Base-by-base conservation (phyloP, 768 basidiomycete species). In the Lactarius tabidus region DNA sequence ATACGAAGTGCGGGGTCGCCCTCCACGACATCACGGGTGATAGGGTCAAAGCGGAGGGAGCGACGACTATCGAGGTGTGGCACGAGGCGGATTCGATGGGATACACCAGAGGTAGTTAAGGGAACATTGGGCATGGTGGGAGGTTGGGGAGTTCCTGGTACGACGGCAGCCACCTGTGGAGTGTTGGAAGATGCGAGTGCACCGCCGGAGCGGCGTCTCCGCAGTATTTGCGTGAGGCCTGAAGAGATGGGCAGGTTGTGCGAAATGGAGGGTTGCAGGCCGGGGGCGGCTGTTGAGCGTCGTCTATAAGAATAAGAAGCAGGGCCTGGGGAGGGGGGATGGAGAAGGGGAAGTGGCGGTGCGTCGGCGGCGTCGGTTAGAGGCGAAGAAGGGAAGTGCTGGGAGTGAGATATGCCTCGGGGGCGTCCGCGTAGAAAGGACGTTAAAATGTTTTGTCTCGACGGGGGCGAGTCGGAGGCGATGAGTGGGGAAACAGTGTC, bases 21-120 rank as follows among this genome's bases (percentile, higher is more conserved):
- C 62, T 88, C 82, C 55, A 79, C 79, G 71, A 97, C 82, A 75
- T 97, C 94, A 33, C 95, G 87, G 51, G 84, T 80, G 80, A 98
- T 93, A 68, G 95, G 88, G 59, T 98, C 95, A 78, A 98, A 98
- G 67, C 88, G 86, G 26, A 98, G 86, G 1, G 91, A 90, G 59
- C 93, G 87, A 18, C 90, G 85, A 26, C 89, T 87, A 75, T 98
- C 96, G 72, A 98, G 86, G 72, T 98, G 93, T 15, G 96, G 96
- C 12, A 98, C 96, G 60, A 99, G 88, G 20, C 95, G 89, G 72
- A 98, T 92, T 67, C 92, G 90, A 72, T 91, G 88, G 6, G 80
- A 68, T 9, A 77, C 75, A 28, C 70, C 69, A 26, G 69, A 53
- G 23, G 70, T 53, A 1, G 73, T 69, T 6, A 69, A 10, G 18